Evolutionary conservation across 805 yeast genomes (phyloP), one percentile per base, ranked within the genome.

Genomic region (Tanozyma kutaoensis): DNA sequence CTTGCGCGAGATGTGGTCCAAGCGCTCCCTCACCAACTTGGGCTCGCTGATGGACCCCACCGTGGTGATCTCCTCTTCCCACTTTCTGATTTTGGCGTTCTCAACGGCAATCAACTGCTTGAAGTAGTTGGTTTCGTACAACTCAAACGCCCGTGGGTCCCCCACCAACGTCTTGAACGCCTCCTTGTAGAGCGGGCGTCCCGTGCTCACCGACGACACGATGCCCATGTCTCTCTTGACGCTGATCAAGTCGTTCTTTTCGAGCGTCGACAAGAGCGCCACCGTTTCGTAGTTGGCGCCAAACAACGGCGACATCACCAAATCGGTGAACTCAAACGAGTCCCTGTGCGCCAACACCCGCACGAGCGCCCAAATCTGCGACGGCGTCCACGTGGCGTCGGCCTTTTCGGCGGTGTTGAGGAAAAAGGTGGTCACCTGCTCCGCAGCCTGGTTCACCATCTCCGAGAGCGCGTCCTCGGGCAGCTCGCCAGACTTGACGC

Each of bases 291-390:
- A 68, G 2, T 66, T 52, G 13, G 71, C 50, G 33, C 69, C 72
- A 46, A 78, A 76, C 23, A 78, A 46, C 10, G 84, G 76, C 23
- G 65, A 58, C 30, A 63, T 60, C 21, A 65, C 60, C 20, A 78
- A 52, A 4, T 74, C 72, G 20, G 62, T 57, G 40, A 58, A 75
- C 1, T 54, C 38, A 3, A 80, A 51, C 3, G 42, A 38, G 1
- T 68, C 71, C 0, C 53, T 40, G 8, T 53, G 47, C 1, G 84
- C 68, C 21, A 91, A 59, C 21, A 65, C 33, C 39, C 76, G 77
- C 40, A 88, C 72, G 14, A 91, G 44, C 14, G 64, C 69, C 97
- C 98, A 91, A 0, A 84, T 91, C 45, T 88, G 95, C 2, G 93
- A 80, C 10, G 76, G 56, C 15, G 69, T 66, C 62, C 86, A 72